Evolutionary conservation across 257 asterid genomes (phyloP).

Genomic region (Solanum arcanum): DNA sequence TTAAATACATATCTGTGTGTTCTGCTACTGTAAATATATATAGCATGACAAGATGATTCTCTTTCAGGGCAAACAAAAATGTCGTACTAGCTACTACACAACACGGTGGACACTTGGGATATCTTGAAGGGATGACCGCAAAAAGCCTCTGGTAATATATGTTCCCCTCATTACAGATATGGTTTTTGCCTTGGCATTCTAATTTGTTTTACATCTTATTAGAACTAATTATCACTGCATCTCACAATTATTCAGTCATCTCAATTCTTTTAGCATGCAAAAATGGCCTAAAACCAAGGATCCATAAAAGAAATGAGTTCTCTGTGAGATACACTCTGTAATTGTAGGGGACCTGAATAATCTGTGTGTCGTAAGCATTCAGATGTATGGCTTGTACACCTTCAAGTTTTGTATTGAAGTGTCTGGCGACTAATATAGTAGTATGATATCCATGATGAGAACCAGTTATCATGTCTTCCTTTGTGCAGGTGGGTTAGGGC

Average conservation of each 20-base stretch:
- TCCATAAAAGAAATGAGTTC: not conserved
- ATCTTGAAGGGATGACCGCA: conserved; percentile 68
- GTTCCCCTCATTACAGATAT: not conserved
- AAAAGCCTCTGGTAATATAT: conserved; percentile 44
- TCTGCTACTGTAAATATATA: not conserved
- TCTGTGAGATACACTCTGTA: not conserved
- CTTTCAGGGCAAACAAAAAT: conserved; percentile 53
- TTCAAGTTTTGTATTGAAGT: not conserved
- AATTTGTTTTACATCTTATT: not conserved
- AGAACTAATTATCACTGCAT: not conserved
- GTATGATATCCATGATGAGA: not conserved
- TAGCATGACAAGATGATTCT: not conserved
- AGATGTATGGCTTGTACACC: not conserved
- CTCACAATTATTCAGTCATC: not conserved
- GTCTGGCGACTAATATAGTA: not conserved
- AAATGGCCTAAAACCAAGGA: not conserved
- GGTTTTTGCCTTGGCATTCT: not conserved
- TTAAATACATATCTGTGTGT: not conserved
- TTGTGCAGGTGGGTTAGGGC: conserved; percentile 81
- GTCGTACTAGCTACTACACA: conserved; percentile 62
- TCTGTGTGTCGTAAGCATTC: not conserved
- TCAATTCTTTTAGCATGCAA: not conserved
- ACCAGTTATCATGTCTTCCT: not conserved
- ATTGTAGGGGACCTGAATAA: not conserved
- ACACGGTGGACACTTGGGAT: conserved; percentile 83